Conservation (phyloP, 2,329 filamentous ascomycete genomes). For the Chrysoporthe austroafricana region DNA sequence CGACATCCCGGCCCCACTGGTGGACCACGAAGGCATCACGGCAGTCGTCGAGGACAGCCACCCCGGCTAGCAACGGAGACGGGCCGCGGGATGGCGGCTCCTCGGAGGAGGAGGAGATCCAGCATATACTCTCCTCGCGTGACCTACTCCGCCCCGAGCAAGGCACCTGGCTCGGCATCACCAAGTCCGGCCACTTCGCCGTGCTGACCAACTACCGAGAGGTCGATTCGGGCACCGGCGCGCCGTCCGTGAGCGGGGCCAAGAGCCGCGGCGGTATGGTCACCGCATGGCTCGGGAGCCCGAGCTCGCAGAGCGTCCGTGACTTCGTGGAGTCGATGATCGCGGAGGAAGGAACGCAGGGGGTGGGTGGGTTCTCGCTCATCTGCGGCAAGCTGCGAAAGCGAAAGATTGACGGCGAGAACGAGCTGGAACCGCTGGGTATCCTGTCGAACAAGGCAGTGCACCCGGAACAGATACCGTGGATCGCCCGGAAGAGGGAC, state of each 20-base stretch:
- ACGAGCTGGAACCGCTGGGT: slow-evolving; percentile 53
- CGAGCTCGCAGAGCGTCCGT: slow-evolving; percentile 50
- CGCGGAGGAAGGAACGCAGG: slow-evolving; percentile 56
- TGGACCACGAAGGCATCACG: slow-evolving; percentile 50
- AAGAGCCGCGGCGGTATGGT: slow-evolving; percentile 67
- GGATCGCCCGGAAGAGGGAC: slow-evolving; percentile 56
- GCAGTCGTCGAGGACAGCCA: slow-evolving; percentile 21
- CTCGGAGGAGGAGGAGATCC: slow-evolving; percentile 25
- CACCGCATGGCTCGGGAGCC: slow-evolving; percentile 61
- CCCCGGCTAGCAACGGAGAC: slow-evolving; percentile 24
- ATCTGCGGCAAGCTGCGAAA: slow-evolving; percentile 63
- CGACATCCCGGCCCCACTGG: slow-evolving; percentile 67
- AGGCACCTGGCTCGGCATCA: slow-evolving; percentile 70
- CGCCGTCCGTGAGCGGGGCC: slow-evolving; percentile 56
- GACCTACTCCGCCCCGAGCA: slow-evolving; percentile 65
- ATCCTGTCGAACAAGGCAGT: slow-evolving; percentile 66
- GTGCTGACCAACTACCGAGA: slow-evolving; percentile 71
- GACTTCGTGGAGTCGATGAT: slow-evolving; percentile 58
- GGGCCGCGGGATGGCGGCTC: slow-evolving; percentile 16
- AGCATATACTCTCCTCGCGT: slow-evolving; percentile 59
- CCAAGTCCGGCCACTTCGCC: slow-evolving; percentile 61
- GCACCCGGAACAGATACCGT: slow-evolving; percentile 57
- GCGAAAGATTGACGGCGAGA: slow-evolving; percentile 29
- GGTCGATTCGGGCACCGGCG: slow-evolving; percentile 50
- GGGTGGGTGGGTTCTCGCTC: slow-evolving; percentile 69